Conservation (phyloP, 2,329 filamentous ascomycete species). For the Pyricularia grisea region DNA sequence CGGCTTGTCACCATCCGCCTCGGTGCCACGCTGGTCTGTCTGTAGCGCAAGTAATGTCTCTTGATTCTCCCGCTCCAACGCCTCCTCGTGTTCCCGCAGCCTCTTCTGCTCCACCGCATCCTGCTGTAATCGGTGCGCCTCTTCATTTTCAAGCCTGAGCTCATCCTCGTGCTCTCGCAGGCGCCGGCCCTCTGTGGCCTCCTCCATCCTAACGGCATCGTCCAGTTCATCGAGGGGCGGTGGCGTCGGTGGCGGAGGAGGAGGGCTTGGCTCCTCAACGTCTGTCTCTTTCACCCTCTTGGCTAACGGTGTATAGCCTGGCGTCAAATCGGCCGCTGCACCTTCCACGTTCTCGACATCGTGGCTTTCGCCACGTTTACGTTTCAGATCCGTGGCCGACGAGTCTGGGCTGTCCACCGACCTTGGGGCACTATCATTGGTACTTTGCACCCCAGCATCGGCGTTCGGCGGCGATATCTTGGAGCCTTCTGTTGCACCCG, state of each 20-base stretch:
- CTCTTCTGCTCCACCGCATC: conserved; percentile 25
- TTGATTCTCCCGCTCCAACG: conserved; percentile 27
- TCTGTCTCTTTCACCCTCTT: conserved; percentile 39
- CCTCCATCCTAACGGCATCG: conserved; percentile 19
- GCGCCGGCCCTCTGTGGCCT: conserved; percentile 31
- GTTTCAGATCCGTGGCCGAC: conserved; percentile 45
- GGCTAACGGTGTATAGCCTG: conserved; percentile 45
- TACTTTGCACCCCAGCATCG: not conserved
- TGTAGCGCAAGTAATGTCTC: conserved; percentile 21
- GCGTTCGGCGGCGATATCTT: not conserved
- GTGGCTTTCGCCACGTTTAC: conserved; percentile 48
- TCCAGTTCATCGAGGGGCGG: conserved; percentile 26
- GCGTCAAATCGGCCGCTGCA: conserved; percentile 34
- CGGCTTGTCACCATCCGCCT: not conserved
- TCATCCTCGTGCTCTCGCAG: conserved; percentile 41
- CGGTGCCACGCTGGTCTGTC: not conserved
- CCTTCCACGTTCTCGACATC: conserved; percentile 18
- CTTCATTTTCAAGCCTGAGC: conserved; percentile 43
- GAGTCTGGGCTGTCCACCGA: conserved; percentile 7
- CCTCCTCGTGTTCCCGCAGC: conserved; percentile 18
- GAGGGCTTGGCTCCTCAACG: conserved; percentile 20
- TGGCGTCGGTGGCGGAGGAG: conserved; percentile 36
- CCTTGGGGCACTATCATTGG: not conserved
- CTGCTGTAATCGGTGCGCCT: conserved; percentile 41
- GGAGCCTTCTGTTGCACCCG: not conserved